phyloP scores from a whole-genome alignment of 1,284 basidiomycete genomes.

The Cryptococcus sp. region DNA sequence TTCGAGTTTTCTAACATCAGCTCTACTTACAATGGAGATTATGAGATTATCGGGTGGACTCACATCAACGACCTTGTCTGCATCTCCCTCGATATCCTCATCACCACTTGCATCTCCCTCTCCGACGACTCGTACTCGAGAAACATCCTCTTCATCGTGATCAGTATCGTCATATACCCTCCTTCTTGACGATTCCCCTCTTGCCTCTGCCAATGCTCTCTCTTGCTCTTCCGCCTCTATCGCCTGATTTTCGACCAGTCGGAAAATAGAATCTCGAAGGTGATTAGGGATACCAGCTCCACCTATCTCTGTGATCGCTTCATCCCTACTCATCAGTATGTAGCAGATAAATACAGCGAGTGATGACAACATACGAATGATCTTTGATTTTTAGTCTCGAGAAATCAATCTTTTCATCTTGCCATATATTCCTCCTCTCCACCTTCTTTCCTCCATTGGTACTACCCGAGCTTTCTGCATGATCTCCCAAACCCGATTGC shows the following conservation, averaged over 20 bases:
- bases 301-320: not conserved
- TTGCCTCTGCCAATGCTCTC: constrained; percentile 42
- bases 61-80: constrained; percentile 13
- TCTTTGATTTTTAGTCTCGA: constrained; percentile 55
- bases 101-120: constrained; percentile 26
- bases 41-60: constrained; percentile 1
- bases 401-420: constrained; percentile 65
- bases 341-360: constrained; percentile 11
- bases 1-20: constrained; percentile 2
- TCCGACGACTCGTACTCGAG: constrained; percentile 13
- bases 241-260: constrained; percentile 64
- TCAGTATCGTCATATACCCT: constrained; percentile 38
- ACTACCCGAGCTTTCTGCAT: not conserved
- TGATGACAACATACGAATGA: constrained; percentile 32
- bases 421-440: constrained; percentile 59
- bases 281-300: constrained; percentile 55
- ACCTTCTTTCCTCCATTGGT: constrained; percentile 39
- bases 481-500: not conserved
- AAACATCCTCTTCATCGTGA: constrained; percentile 49
- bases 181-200: constrained; percentile 1
- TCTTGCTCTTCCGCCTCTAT: constrained; percentile 65
- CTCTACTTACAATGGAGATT: not conserved
- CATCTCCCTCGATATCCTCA: constrained; percentile 22
- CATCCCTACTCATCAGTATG: not conserved
- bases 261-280: constrained; percentile 73